These are phyloP conservation scores for Leucosporidium yakuticum DNA, from an alignment of 768 basidiomycete genomes.

Conservation along the genomic window DNA sequence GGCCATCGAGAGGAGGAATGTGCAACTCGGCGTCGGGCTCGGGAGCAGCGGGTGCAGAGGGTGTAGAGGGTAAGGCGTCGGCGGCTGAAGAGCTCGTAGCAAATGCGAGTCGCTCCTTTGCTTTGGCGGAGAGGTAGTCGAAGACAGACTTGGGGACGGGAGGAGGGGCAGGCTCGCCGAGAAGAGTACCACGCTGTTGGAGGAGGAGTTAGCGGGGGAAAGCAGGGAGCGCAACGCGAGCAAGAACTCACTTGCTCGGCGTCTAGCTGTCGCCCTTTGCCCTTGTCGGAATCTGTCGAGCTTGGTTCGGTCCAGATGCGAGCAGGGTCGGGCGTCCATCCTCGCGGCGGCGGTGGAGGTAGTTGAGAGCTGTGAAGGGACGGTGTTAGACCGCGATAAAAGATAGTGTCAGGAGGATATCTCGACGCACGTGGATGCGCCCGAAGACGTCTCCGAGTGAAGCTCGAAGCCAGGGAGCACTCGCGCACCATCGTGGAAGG, in stretches of 20 bases:
- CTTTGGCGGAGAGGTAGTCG: conserved; percentile 88
- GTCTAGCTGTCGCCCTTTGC: conserved; percentile 32
- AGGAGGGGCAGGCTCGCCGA: conserved; percentile 67
- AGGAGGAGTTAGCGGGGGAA: neutral
- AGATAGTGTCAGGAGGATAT: conserved; percentile 27
- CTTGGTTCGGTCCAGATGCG: conserved; percentile 57
- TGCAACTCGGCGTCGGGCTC: conserved; percentile 45
- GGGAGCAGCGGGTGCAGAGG: conserved; percentile 39
- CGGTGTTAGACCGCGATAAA: neutral
- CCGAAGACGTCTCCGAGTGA: conserved; percentile 44
- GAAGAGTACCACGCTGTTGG: conserved; percentile 65
- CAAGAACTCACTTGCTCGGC: conserved; percentile 19
- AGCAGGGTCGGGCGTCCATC: conserved; percentile 78
- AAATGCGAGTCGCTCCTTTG: conserved; percentile 68
- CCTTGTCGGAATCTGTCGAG: conserved; percentile 28
- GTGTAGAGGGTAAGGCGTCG: conserved; percentile 16
- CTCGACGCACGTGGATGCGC: conserved; percentile 51
- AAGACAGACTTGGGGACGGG: conserved; percentile 75
- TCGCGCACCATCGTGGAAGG: conserved; percentile 67
- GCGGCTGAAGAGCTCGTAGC: conserved; percentile 32
- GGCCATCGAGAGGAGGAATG: conserved; percentile 63
- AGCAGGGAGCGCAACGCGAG: neutral
- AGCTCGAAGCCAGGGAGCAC: conserved; percentile 71
- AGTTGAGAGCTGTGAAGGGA: conserved; percentile 18
- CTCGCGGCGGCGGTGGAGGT: conserved; percentile 69